Evolutionary conservation across 768 basidiomycete species (phyloP), one percentile per base, ranked within the genome.

Genomic region (Austroboletus festivus): DNA sequence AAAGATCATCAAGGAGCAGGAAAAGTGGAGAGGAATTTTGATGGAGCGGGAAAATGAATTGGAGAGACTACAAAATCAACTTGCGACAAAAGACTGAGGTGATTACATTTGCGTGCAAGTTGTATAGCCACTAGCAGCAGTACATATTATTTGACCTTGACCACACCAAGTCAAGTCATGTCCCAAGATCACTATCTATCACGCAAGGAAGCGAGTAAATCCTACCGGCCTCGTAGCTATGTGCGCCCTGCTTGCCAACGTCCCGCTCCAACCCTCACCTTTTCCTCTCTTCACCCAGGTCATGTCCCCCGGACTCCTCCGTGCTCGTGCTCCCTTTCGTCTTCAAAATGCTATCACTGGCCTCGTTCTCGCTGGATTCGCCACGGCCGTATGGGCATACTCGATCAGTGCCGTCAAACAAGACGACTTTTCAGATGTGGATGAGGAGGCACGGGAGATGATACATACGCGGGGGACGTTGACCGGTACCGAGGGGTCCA

Each of bases 361-460:
- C 8, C 53, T 83, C 38, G 60, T 74, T 3, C 76, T 97, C 38
- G 77, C 81, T 22, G 76, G 78, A 0, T 94, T 96, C 63, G 85
- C 81, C 23, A 78, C 81, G 13, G 86, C 85, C 22, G 83, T 96
- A 9, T 98, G 91, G 81, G 76, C 83, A 4, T 98, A 97, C 70
- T 93, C 93, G 16, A 95, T 98, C 61, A 80, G 82, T 24, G 93
- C 93, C 23, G 93, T 97, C 47, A 92, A 87, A 62, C 93, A 97
- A 62, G 93, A 96, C 63, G 83, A 87, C 34, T 96, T 95, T 63
- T 83, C 86, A 55, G 90, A 92, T 63, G 76, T 90, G 35, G 89
- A 90, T 58, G 86, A 88, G 53, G 86, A 89, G 61, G 89, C 83
- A 23, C 71, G 71, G 52, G 78, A 78, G 35, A 73, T 85, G 58